Percentiles rank a stretch among this genome's conserved stretches.
phyloP scores from a whole-genome alignment of 768 basidiomycete species.

The Lyophyllum decastes region DNA sequence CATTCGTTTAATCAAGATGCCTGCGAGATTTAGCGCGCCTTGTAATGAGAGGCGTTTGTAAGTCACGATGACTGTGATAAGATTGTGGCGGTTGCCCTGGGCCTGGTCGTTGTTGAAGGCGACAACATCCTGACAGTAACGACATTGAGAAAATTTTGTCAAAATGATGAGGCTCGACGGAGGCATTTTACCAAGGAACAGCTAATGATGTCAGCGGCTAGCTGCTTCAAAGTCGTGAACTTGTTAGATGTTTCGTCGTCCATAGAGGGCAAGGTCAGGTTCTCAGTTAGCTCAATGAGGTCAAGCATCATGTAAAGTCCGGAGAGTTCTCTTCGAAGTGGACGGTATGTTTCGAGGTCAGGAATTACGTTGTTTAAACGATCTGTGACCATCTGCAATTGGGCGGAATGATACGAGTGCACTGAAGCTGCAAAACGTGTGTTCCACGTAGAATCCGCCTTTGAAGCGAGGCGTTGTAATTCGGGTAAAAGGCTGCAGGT shows the following conservation, averaged over 20 bases:
- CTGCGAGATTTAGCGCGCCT: constrained; percentile 46
- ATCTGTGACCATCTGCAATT: constrained; percentile 26
- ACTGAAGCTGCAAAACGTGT: constrained; percentile 39
- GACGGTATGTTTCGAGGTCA: constrained; percentile 48
- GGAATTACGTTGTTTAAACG: constrained; percentile 30
- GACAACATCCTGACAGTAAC: constrained; percentile 52
- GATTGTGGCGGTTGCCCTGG: constrained; percentile 37
- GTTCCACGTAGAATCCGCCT: constrained; percentile 39
- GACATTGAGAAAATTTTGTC: neutral
- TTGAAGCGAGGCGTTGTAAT: constrained; percentile 33
- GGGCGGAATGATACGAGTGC: constrained; percentile 36
- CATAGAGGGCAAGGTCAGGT: constrained; percentile 37
- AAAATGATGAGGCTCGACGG: neutral
- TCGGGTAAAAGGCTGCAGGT: constrained; percentile 39
- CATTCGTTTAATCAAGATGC: constrained; percentile 37
- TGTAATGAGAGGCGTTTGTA: constrained; percentile 47
- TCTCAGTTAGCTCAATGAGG: constrained; percentile 53
- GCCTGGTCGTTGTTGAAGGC: constrained; percentile 52
- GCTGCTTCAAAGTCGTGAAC: constrained; percentile 35
- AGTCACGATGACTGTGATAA: constrained; percentile 51
- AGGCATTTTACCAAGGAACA: constrained; percentile 49
- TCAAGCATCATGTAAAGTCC: constrained; percentile 52
- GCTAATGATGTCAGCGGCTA: constrained; percentile 50
- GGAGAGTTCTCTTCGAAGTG: constrained; percentile 45
- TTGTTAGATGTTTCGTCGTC: constrained; percentile 22